Evolutionary conservation across 441 rosid genomes (phyloP).

Genomic region (Pelargonium citronellum): DNA sequence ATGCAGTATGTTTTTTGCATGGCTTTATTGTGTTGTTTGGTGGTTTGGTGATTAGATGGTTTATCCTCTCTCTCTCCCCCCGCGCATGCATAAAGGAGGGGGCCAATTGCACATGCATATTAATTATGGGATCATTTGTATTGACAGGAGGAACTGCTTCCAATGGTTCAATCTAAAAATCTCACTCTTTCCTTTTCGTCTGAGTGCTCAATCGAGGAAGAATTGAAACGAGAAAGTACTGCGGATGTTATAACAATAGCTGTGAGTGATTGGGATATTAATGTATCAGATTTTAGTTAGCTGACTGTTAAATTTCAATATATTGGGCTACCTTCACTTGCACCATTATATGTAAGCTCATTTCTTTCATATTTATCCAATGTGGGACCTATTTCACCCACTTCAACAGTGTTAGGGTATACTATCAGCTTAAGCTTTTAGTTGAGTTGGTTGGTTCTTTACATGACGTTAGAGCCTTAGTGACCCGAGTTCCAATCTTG

Average conservation of each 20-base stretch:
- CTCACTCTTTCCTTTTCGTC: constrained; percentile 67
- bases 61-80: background rate
- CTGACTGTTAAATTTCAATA: background rate
- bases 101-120: background rate
- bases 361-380: no score
- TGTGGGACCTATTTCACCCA: no score
- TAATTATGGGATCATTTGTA: constrained; percentile 12
- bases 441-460: no score
- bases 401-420: no score
- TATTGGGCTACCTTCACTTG: no score
- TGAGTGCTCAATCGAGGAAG: constrained; percentile 79
- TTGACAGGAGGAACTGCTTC: constrained; percentile 54
- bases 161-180: constrained; percentile 52
- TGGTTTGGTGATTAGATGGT: constrained; percentile 4
- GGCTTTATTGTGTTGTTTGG: background rate
- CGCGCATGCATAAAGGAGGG: background rate
- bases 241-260: constrained; percentile 62
- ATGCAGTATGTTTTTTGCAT: background rate
- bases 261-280: constrained; percentile 29
- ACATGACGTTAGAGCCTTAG: no score
- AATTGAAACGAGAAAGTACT: constrained; percentile 70
- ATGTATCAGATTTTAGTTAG: constrained; percentile 7
- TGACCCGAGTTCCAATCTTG: no score
- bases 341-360: no score
- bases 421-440: no score